These are phyloP conservation scores for Diaporthe aspalathi DNA, from an alignment of 2,329 filamentous ascomycete species.

Conservation along the genomic window DNA sequence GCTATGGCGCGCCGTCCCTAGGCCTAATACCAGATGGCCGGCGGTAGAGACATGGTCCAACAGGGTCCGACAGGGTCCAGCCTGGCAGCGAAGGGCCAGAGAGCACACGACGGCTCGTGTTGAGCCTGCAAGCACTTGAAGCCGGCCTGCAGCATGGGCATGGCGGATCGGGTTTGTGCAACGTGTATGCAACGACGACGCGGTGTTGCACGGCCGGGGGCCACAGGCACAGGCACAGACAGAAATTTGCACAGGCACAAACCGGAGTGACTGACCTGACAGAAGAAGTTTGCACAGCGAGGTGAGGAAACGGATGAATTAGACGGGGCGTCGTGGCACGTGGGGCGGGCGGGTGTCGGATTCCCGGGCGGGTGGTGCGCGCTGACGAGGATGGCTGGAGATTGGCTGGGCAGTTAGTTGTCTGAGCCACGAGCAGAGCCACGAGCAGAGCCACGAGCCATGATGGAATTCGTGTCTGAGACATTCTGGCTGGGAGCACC, in stretches of 20 bases:
- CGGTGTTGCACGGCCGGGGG: not conserved
- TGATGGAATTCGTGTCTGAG: conserved; percentile 26
- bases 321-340: conserved; percentile 4
- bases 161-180: not conserved
- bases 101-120: conserved; percentile 15
- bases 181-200: conserved; percentile 16
- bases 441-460: conserved; percentile 21
- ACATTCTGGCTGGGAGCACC: conserved; percentile 25
- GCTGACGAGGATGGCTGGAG: not conserved
- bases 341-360: too few relatives aligned
- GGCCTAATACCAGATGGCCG: conserved; percentile 29
- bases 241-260: not conserved
- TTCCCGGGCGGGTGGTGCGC: not conserved
- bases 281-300: too few relatives aligned
- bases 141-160: too few relatives aligned
- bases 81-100: not conserved
- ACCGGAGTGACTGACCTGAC: too few relatives aligned
- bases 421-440: not conserved
- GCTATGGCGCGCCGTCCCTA: conserved; percentile 33
- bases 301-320: not conserved
- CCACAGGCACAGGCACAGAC: conserved; percentile 15
- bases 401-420: conserved; percentile 14
- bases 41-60: conserved; percentile 10
- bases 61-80: too few relatives aligned
- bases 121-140: not conserved